Conservation (phyloP, 345 rosid species). For the Balakata baccata region DNA sequence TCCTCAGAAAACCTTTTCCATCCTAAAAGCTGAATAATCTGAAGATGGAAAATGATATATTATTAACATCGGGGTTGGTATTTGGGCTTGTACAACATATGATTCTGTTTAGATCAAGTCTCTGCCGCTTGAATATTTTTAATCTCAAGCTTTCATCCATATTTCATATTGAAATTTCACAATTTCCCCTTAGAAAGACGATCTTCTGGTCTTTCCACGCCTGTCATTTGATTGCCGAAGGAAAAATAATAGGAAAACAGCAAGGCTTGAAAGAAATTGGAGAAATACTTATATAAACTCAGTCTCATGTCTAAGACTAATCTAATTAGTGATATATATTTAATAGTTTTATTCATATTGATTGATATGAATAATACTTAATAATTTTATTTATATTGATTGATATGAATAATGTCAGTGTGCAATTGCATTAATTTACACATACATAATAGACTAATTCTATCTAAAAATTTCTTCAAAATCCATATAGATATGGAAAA, state of each 20-base stretch:
- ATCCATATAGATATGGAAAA: background rate
- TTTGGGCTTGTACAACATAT: background rate
- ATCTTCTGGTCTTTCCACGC: background rate
- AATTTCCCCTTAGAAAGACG: no score
- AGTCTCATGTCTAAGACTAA: no score
- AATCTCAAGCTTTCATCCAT: background rate
- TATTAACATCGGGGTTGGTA: background rate
- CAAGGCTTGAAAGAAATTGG: background rate
- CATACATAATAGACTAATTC: no score
- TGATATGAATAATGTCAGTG: no score
- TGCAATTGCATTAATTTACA: no score
- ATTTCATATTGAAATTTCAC: background rate
- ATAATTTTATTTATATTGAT: no score
- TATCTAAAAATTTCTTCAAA: no score
- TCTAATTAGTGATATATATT: no score
- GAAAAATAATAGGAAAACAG: background rate
- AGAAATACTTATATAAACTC: no score
- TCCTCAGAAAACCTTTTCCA: background rate
- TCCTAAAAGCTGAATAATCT: background rate
- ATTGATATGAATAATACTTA: no score
- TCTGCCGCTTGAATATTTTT: background rate
- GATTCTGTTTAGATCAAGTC: background rate
- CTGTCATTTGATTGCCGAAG: background rate
- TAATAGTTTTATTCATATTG: no score
- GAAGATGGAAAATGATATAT: constrained; percentile 2